phyloP scores from a whole-genome alignment of 2,329 filamentous ascomycete species.

The Phialocephala subalpina region DNA sequence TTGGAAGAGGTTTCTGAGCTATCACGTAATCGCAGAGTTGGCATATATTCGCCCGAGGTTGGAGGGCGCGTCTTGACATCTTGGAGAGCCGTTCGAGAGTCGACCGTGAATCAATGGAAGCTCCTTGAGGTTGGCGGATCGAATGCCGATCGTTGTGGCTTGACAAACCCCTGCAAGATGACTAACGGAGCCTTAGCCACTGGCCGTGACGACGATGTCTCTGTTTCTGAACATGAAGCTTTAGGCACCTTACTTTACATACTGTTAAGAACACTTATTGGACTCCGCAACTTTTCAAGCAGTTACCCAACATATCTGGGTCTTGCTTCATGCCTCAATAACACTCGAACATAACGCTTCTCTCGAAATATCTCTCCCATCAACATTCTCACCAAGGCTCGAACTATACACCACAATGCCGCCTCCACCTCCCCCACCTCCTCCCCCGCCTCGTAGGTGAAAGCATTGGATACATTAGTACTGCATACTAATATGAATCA shows the following conservation, averaged over 20 bases:
- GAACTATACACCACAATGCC: slow-evolving; percentile 27
- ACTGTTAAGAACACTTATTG: background rate
- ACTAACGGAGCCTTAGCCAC: background rate
- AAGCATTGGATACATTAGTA: background rate
- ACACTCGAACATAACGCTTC: background rate
- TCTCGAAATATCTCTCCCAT: background rate
- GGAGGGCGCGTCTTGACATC: slow-evolving; percentile 51
- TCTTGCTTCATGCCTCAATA: slow-evolving; percentile 14
- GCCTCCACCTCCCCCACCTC: slow-evolving; percentile 62
- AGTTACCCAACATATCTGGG: background rate
- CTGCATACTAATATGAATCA: slow-evolving; percentile 17
- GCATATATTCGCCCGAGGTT: slow-evolving; percentile 49
- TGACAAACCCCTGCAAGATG: slow-evolving; percentile 10
- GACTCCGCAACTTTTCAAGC: background rate
- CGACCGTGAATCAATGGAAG: slow-evolving; percentile 12
- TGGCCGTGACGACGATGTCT: slow-evolving; percentile 24
- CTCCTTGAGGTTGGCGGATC: slow-evolving; percentile 11
- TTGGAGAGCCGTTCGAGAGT: slow-evolving; percentile 20
- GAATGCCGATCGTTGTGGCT: slow-evolving; percentile 18
- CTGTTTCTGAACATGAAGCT: background rate
- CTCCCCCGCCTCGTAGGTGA: slow-evolving; percentile 60
- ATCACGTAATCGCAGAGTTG: slow-evolving; percentile 51
- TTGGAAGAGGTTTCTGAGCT: slow-evolving; percentile 24
- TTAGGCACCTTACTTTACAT: slow-evolving; percentile 12
- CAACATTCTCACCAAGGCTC: background rate